Base-by-base conservation (phyloP, 2,329 filamentous ascomycete genomes). In the Sporothrix curviconia region DNA sequence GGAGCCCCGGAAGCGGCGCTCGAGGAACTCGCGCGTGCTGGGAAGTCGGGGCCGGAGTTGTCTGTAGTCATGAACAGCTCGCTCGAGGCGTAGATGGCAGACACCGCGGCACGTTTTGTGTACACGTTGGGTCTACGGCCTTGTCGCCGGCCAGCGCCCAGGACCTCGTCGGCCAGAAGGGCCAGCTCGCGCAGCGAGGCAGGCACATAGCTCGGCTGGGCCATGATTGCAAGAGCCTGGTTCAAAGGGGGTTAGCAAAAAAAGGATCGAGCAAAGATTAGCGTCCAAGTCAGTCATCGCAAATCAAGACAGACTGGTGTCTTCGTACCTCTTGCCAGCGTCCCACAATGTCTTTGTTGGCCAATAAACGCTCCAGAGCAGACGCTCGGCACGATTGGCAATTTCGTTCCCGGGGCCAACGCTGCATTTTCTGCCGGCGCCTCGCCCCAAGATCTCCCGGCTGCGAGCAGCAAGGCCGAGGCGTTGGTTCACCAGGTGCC, bases 61-160 rank as follows among this genome's bases (percentile, higher is more conserved):
- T 97, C 94, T 59, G 87, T 91, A 22, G 91, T 96, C 91, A 97
- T 96, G 73, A 92, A 95, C 5, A 96, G 76, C 73, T 99, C 94
- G 57, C 86, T 81, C 34, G 85, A 83, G 53, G 90, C 90, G 65
- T 84, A 84, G 42, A 81, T 76, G 64, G 78, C 72, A 34, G 80
- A 80, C 9, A 84, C 70, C 19, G 76, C 77, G 3, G 75, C 80
- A 50, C 81, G 79, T 68, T 83, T 83, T 57, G 79, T 76, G 67
- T 99, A 99, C 94, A 99, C 4, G 84, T 86, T 4, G 83, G 81
- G 71, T 97, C 92, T 60, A 96, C 89, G 22, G 85, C 81, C 22
- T 75, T 78, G 71, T 97, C 94, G 52, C 90, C 90, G 0, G 92
- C 83, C 4, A 96, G 82, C 67, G 88, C 91, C 79, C 88, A 89